phyloP scores from a whole-genome alignment of 1,139 yeast species.

The Geotrichum restrictum region DNA sequence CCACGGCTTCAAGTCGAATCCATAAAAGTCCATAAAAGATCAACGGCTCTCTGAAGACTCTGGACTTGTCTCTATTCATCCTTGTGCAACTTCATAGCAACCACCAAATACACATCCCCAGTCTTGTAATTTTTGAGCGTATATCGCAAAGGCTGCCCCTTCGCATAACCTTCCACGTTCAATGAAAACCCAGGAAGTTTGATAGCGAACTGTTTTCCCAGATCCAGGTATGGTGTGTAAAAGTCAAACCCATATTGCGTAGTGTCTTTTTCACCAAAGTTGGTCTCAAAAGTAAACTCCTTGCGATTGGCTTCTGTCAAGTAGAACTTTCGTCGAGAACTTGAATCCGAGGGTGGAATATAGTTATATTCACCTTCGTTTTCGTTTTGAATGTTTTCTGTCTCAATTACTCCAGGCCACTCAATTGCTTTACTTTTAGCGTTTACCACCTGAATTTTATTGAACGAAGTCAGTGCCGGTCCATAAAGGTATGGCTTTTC shows the following conservation, averaged over 20 bases:
- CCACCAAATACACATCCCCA: conserved; percentile 30
- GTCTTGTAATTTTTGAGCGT: conserved; percentile 28
- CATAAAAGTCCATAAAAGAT: too few species aligned
- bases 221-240: conserved; percentile 44
- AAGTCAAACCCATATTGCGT: conserved; percentile 43
- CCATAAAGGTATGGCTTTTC: conserved; percentile 64
- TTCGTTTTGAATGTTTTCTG: background rate
- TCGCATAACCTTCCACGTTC: conserved; percentile 43
- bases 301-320: conserved; percentile 33
- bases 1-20: too few species aligned
- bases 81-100: conserved; percentile 25
- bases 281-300: conserved; percentile 36
- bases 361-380: conserved; percentile 1
- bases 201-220: conserved; percentile 42
- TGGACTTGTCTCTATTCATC: background rate
- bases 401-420: conserved; percentile 18
- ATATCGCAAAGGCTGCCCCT: conserved; percentile 40
- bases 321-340: conserved; percentile 37
- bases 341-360: conserved; percentile 22
- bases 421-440: conserved; percentile 1
- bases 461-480: conserved; percentile 56
- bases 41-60: background rate
- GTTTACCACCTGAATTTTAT: conserved; percentile 32
- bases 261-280: conserved; percentile 14
- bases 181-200: conserved; percentile 46